Evolutionary conservation across 306 rosid genomes (phyloP), one percentile per base, ranked within the genome.

Genomic region (Inga oerstediana): DNA sequence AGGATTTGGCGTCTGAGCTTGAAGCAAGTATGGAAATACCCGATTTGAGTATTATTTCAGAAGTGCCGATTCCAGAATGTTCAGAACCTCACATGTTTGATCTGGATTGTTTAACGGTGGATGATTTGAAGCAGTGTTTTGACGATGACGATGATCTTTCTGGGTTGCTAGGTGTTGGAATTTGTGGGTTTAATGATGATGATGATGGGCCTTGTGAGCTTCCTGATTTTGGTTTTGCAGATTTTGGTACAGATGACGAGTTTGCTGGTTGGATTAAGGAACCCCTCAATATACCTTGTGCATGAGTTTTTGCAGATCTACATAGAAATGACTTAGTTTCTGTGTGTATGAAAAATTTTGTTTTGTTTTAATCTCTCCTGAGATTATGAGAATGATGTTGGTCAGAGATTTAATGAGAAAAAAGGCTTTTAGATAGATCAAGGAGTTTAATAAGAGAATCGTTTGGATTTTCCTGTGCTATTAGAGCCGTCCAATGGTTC

Each of bases 381-480:
- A n/a, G n/a, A n/a, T n/a, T n/a, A n/a, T n/a, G n/a, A n/a, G n/a
- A n/a, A n/a, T n/a, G n/a, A n/a, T n/a, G n/a, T n/a, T n/a, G n/a
- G n/a, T n/a, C n/a, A n/a, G n/a, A n/a, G n/a, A n/a, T n/a, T n/a
- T n/a, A n/a, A n/a, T n/a, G n/a, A n/a, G n/a, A n/a, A n/a, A n/a
- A n/a, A n/a, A n/a, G 67, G 48, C 5, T 69, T 13, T 2, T 10
- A 9, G 15, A 45, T 44, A 24, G 37, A 43, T 76, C 51, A n/a
- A 46, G 22, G 85, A 69, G 54, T 46, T 49, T 37, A 16, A 10
- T 44, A 13, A 46, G 73, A 45, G 83, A 61, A 49, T 59, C 81
- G 81, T 85, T 80, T 88, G 94, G 94, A 90, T 91, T 93, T 93
- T 91, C 83, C 83, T 76, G 91, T 87, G 94, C 95, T 89, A 30